A percentile compares a stretch with the other conserved stretches of the same genome.
Evolutionary conservation across 2,329 filamentous ascomycete genomes (phyloP).

Genomic region (Fusarium sp.): DNA sequence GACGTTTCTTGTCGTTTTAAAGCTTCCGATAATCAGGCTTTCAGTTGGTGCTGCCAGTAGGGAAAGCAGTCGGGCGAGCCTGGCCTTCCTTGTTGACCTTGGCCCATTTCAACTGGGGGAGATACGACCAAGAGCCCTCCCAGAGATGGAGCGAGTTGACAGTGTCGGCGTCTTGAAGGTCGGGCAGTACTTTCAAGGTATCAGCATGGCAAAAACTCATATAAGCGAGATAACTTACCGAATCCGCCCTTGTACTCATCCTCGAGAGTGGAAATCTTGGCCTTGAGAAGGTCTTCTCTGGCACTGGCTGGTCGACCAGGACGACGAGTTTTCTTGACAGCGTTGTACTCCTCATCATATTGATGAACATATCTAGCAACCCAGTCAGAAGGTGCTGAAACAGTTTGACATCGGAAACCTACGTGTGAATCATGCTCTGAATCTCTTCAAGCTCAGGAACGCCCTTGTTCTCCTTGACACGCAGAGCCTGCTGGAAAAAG

Average conservation of each 20-base stretch:
- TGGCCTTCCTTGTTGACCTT: conserved; percentile 75
- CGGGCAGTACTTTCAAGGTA: conserved; percentile 71
- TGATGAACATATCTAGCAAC: conserved; percentile 70
- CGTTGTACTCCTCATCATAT: conserved; percentile 76
- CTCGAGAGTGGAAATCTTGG: conserved; percentile 76
- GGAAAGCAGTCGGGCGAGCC: conserved; percentile 80
- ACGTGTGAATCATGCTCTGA: conserved; percentile 73
- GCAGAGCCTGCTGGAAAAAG: conserved; percentile 78
- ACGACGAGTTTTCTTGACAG: conserved; percentile 76
- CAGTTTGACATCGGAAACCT: conserved; percentile 36
- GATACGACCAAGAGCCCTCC: conserved; percentile 86
- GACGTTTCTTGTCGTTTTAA: neutral
- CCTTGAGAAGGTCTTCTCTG: conserved; percentile 80
- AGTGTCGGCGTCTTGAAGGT: conserved; percentile 76
- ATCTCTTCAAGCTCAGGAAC: conserved; percentile 68
- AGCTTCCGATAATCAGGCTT: neutral
- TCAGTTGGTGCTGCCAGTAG: conserved; percentile 61
- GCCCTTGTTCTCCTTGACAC: conserved; percentile 59
- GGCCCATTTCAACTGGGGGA: conserved; percentile 82
- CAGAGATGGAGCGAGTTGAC: conserved; percentile 76
- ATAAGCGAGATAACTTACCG: conserved; percentile 64
- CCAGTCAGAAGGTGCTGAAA: neutral
- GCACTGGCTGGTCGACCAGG: conserved; percentile 83
- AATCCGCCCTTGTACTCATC: conserved; percentile 88
- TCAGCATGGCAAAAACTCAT: conserved; percentile 28